Base-by-base conservation (phyloP, 2,329 filamentous ascomycete genomes). In the Coniochaeta prunicola region DNA sequence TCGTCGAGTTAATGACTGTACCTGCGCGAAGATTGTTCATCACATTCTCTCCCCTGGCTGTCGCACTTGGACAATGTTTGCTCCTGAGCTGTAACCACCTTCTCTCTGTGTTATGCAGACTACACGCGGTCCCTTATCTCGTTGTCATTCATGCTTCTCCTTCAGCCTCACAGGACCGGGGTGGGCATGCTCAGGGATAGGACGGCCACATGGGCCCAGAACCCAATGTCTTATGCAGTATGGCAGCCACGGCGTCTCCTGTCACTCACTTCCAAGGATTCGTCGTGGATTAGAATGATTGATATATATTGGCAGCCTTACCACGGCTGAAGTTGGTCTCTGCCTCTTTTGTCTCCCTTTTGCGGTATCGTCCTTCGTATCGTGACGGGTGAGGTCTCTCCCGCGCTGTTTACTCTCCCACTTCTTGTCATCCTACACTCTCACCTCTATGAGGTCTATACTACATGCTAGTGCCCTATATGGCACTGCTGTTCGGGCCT, bases 401-500 rank as follows among this genome's bases (percentile, higher is more conserved):
- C n/a, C n/a, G n/a, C n/a, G n/a, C n/a, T n/a, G n/a, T n/a, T n/a
- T n/a, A n/a, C n/a, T n/a, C n/a, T n/a, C n/a, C n/a, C n/a, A n/a
- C n/a, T n/a, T n/a, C n/a, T n/a, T n/a, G n/a, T 28, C 45, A 12
- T 50, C 13, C 24, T 26, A 50, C 5, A 5, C 24, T 50, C n/a
- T 26, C 13, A 17, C 9, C n/a, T 2, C 7, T 26, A 50, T 50
- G 45, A 28, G 26, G 45, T 17, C 61, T 36, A 68, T 70, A 66
- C 60, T 71, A 31, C 63, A 67, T 33, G 61, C 67, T 12, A 61
- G 64, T 30, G 69, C 68, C 54, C 62, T 68, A 30, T 66, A 78
- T 17, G 62, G 69, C 58, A 67, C 66, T 33, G 66, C 69, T 31
- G 73, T 68, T 59, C 69, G 71, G 56, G 76, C 72, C 8, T 63